A percentile compares a stretch with the other conserved stretches of the same genome.
Conservation (phyloP, 352 stramenopile species). For the Thalassiosira exigua region DNA sequence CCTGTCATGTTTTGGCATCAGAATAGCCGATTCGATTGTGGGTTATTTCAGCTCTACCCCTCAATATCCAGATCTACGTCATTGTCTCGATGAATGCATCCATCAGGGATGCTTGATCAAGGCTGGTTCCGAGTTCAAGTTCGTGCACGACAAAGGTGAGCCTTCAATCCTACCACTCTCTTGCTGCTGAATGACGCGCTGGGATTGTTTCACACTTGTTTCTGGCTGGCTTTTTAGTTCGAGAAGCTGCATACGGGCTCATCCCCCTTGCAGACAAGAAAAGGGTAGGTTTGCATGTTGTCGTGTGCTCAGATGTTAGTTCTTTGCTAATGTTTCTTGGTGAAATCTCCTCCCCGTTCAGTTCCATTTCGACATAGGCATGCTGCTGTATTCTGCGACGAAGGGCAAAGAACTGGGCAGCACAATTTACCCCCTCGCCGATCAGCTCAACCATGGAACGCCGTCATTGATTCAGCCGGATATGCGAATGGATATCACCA, state of each 20-base stretch:
- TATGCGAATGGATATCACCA: constrained; percentile 17
- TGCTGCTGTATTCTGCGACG: constrained; percentile 19
- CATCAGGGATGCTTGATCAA: constrained; percentile 26
- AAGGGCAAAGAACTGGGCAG: constrained; percentile 21
- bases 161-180: not conserved
- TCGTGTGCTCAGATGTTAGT: not conserved
- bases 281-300: constrained; percentile 20
- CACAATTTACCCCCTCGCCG: constrained; percentile 25
- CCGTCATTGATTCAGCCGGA: constrained; percentile 6
- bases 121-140: constrained; percentile 30
- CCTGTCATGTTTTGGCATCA: constrained; percentile 50
- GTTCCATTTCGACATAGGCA: constrained; percentile 49
- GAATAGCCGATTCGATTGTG: constrained; percentile 19
- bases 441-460: constrained; percentile 47
- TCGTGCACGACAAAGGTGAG: constrained; percentile 52
- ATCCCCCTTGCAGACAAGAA: constrained; percentile 30
- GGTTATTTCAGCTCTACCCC: constrained; percentile 20
- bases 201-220: not conserved
- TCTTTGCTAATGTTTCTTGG: not conserved
- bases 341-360: not conserved
- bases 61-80: constrained; percentile 21
- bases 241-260: constrained; percentile 52
- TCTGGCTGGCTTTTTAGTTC: not conserved
- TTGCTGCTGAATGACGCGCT: too few species aligned
- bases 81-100: constrained; percentile 27